Percentiles rank a stretch among this genome's conserved stretches.
These are phyloP conservation scores for Aquilaria malaccensis DNA, from an alignment of 345 rosid species.

Conservation along the genomic window DNA sequence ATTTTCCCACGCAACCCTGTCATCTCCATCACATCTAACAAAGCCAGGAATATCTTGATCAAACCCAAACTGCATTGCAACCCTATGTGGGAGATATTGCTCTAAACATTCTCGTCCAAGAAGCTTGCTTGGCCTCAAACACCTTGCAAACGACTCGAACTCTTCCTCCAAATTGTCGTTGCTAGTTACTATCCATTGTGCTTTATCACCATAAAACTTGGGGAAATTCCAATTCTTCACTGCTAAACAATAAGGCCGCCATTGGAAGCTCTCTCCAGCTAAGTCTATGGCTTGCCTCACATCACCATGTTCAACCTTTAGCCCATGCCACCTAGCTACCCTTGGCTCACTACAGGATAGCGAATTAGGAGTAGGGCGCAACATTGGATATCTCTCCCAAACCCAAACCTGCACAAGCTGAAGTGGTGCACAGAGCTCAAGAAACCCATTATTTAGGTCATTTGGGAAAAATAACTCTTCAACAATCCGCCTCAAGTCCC, in stretches of 20 bases:
- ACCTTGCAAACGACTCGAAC: slow-evolving; percentile 21
- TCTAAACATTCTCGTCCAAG: slow-evolving; percentile 30
- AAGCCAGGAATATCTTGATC: slow-evolving; percentile 37
- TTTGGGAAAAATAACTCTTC: slow-evolving; percentile 11
- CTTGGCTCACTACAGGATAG: slow-evolving; percentile 24
- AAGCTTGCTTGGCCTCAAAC: slow-evolving; percentile 26
- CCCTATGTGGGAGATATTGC: slow-evolving; percentile 41
- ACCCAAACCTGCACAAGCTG: slow-evolving; percentile 42
- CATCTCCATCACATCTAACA: slow-evolving; percentile 8
- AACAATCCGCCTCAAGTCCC: slow-evolving; percentile 23
- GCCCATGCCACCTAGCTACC: slow-evolving; percentile 23
- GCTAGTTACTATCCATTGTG: slow-evolving; percentile 2
- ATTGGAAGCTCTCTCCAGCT: slow-evolving; percentile 25
- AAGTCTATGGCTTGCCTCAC: slow-evolving; percentile 17
- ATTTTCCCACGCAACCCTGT: slow-evolving; percentile 23
- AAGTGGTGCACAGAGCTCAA: slow-evolving; percentile 20
- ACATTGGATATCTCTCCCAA: slow-evolving; percentile 37
- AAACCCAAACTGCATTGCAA: slow-evolving; percentile 56
- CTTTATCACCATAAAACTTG: slow-evolving; percentile 22
- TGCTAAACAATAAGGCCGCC: slow-evolving; percentile 38
- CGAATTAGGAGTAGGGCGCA: slow-evolving; percentile 19
- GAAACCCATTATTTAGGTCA: not conserved
- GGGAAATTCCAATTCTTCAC: slow-evolving; percentile 19
- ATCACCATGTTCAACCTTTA: not conserved
- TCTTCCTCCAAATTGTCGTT: slow-evolving; percentile 20